Evolutionary conservation across 306 rosid genomes (phyloP).

Genomic region (Medicago lupulina): DNA sequence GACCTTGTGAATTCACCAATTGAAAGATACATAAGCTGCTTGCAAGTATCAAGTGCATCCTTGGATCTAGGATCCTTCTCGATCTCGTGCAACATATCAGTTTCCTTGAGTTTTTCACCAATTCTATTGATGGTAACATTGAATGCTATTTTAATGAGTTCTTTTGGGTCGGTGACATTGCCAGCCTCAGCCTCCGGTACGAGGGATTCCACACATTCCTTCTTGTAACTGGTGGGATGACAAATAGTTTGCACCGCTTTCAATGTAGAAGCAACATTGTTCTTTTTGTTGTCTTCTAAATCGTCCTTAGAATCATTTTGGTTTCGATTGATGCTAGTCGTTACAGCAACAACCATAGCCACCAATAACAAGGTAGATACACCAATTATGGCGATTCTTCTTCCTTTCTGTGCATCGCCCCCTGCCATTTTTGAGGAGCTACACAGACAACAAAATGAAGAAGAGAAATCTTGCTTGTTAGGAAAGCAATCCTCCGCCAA

Average conservation of each 20-base stretch:
- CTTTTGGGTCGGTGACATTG: conserved; percentile 30
- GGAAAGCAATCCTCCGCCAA: not conserved
- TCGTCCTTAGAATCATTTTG: not conserved
- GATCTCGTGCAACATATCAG: conserved; percentile 33
- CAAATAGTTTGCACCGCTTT: conserved; percentile 50
- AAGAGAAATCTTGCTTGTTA: not conserved
- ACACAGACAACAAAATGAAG: not conserved
- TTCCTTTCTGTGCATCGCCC: no score
- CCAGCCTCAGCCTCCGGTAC: conserved; percentile 11
- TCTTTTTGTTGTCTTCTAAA: not conserved
- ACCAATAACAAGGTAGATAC: conserved; percentile 14
- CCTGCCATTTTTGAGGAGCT: not conserved
- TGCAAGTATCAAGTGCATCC: conserved; percentile 68
- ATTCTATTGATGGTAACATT: conserved; percentile 45
- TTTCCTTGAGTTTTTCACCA: conserved; percentile 41
- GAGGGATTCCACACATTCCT: conserved; percentile 29
- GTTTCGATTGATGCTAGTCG: not conserved
- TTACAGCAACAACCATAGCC: conserved; percentile 17
- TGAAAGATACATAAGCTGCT: conserved; percentile 59
- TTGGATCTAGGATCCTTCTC: conserved; percentile 72
- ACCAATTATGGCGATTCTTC: not conserved
- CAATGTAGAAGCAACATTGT: not conserved
- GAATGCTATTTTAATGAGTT: conserved; percentile 48
- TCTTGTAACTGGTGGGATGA: conserved; percentile 59
- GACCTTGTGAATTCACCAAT: conserved; percentile 55